Evolutionary conservation across 2,329 filamentous ascomycete species (phyloP), one percentile per base, ranked within the genome.

Genomic region (Stachybotrys chartarum): DNA sequence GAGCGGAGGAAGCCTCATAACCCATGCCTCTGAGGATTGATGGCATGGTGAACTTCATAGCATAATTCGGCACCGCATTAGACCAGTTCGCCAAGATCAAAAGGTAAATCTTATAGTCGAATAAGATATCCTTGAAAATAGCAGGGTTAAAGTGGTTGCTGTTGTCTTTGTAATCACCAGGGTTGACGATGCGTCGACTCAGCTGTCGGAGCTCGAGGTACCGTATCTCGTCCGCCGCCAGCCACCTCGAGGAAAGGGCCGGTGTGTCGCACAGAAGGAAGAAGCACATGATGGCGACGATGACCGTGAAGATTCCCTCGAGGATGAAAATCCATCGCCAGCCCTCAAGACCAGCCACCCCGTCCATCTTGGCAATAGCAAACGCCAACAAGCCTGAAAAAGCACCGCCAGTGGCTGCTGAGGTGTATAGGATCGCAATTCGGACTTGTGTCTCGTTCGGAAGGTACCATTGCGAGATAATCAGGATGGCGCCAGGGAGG

Each of bases 261-360:
- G 75, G 74, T 1, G 68, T 71, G 62, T 78, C 73, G 18, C 70
- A 76, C 18, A 78, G 73, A 3, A 83, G 68, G 60, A 79, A 72
- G 63, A 75, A 74, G 64, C 74, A 77, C 39, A 63, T 57, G 53
- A 70, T 49, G 2, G 67, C 70, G 8, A 75, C 61, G n/a, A 63
- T 32, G 0, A 77, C 67, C 5, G 76, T 76, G 1, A 70, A 56
- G 1, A 77, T 58, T 1, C 79, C 79, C 60, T 82, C 79, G 3
- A 82, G 66, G 50, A 82, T 77, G 57, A 82, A 82, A 31, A 80
- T 79, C 60, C 78, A 81, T 54, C 75, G 71, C 77, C 76, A 79
- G 16, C 76, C 75, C 5, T 66, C 65, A 0, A 74, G 62, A 0
- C 74, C 73, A 1, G 72, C 70, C 1, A 71, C 58, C 1, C 77